Evolutionary conservation across 768 basidiomycete genomes (phyloP), one percentile per base, ranked within the genome.

Genomic region (Panus rudis): DNA sequence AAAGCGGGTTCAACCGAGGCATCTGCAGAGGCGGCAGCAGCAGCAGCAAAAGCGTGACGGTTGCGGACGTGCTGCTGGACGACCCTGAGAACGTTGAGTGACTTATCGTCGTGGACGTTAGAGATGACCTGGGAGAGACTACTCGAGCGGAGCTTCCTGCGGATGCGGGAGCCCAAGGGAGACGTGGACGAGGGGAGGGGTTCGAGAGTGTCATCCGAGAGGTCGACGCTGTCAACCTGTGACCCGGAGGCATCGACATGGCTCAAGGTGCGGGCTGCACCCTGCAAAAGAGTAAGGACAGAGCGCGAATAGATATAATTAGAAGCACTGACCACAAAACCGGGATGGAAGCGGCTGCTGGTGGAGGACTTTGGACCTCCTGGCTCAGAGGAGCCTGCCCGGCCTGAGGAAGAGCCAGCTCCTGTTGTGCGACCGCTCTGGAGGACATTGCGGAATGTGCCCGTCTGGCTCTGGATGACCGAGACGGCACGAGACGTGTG

Each of bases 401-500:
- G 77, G 52, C 71, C 51, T 1, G 59, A 61, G 49, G 74, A 75
- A 2, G 72, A 69, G 37, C 72, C 70, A 6, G 74, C 61, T 4
- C 62, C 68, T 21, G 70, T 33, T n/a, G 59, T 57, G 50, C 54
- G 69, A 54, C 59, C 56, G 21, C 71, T 64, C 57, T 87, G 82
- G 43, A 89, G 72, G 42, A 84, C 88, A 72, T 84, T 90, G 46
- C 86, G 70, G 59, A 89, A 68, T 0, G 84, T 76, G 4, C 72
- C 65, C 4, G 72, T 72, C 59, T 84, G 84, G 48, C 80, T 79
- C 52, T 89, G 85, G 43, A 84, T 81, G 37, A 80, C 76, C 0
- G 82, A 78, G 37, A 80, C 87, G 13, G 82, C 85, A 55, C 87
- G 81, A 12, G 81, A 73, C 0, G 84, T 84, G 50, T 81, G 79